Conservation (phyloP, 1,284 basidiomycete species). For the Ceratobasidium sp. region DNA sequence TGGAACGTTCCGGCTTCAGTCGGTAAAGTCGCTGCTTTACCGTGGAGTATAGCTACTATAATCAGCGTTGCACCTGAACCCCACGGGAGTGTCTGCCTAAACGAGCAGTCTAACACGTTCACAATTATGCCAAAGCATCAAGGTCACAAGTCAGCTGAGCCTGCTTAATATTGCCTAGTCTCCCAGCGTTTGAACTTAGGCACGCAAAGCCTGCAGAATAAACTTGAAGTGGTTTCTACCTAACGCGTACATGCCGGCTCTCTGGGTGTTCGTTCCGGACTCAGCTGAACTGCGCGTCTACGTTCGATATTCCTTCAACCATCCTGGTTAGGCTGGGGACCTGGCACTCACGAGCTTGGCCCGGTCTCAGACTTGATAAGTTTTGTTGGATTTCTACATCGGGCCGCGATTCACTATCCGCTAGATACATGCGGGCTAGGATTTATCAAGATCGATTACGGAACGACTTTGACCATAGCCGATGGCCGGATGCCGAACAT, state of each 20-base stretch:
- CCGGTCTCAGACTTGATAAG: not conserved
- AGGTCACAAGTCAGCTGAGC: constrained; percentile 16
- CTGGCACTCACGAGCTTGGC: too few relatives aligned
- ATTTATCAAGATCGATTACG: not conserved
- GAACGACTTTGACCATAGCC: not conserved
- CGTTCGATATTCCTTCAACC: too few relatives aligned
- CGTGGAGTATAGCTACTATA: not conserved
- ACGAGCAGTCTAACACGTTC: not conserved
- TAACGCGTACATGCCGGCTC: not conserved
- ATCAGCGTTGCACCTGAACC: not conserved
- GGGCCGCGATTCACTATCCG: not conserved
- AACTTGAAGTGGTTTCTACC: not conserved
- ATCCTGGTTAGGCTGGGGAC: too few relatives aligned
- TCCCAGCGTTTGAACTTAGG: not conserved
- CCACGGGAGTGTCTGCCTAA: not conserved
- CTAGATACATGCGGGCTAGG: not conserved
- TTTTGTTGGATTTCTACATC: not conserved
- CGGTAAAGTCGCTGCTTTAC: not conserved
- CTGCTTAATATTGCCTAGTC: not conserved
- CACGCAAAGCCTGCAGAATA: not conserved
- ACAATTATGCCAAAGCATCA: not conserved
- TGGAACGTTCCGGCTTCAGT: not conserved
- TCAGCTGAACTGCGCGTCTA: too few relatives aligned
- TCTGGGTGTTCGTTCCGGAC: too few relatives aligned
- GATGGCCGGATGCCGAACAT: not conserved